Base-by-base conservation (phyloP, 805 yeast species). In the Wickerhamomyces alni region DNA sequence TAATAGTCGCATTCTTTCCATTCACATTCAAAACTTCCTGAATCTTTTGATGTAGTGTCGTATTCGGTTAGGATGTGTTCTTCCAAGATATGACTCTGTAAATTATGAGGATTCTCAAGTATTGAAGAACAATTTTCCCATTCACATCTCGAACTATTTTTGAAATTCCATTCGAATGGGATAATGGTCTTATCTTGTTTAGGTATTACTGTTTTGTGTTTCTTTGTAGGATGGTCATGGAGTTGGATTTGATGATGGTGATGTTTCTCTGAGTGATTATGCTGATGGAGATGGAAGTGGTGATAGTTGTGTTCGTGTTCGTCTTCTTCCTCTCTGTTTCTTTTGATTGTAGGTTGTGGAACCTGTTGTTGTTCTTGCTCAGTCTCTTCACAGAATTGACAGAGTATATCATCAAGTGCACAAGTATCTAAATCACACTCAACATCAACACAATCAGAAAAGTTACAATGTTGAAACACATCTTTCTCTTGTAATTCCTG, bases 1-100 rank as follows among this genome's bases (percentile, higher is more conserved):
- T 66, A 64, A 54, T 70, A 85, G 32, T 72, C 63, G 68, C 96
- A 88, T 39, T 78, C 70, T 40, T 67, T 62, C 96, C 95, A 87
- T 52, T 80, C 87, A 63, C 96, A 88, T 25, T 50, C 45, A 39
- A 38, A 51, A 10, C 30, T 24, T 17, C 30, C 33, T 30, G 12
- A 17, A 15, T 39, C 17, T 17, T n/a, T 15, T 9, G 9, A 25
- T 17, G 17, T 18, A 5, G 36, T 33, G 17, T 44, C 35, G 43
- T 53, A 53, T 7, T 57, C 58, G 3, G 59, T 52, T 13, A 62
- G 49, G 8, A 75, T 52, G 53, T 75, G 80, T 30, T 67, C 73
- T 36, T 68, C 69, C 29, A 69, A 62, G 17, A 81, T 50, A 54
- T 82, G 88, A 32, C 67, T 64, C 41, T 74, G 76, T 26, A 77